Evolutionary conservation across 768 basidiomycete genomes (phyloP).

Genomic region (Leccinum imitatum): DNA sequence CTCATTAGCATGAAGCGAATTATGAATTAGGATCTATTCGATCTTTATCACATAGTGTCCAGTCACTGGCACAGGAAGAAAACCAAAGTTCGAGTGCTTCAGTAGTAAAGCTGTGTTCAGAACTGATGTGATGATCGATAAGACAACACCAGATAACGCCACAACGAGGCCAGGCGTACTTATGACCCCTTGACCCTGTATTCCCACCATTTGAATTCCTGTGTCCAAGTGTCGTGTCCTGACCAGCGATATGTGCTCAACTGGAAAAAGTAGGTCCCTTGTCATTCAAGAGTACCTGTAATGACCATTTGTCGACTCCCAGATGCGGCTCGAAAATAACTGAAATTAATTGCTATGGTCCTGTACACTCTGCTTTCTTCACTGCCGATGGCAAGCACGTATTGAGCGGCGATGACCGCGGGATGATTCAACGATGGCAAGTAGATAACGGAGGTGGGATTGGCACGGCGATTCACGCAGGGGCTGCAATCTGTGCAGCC

Average conservation of each 20-base stretch:
- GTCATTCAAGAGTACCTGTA: no score
- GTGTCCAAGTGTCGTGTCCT: neutral
- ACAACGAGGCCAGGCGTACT: no score
- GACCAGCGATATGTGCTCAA: neutral
- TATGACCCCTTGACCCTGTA: no score
- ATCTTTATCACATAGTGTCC: no score
- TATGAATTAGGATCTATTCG: no score
- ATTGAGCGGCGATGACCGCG: neutral
- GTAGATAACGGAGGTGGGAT: neutral
- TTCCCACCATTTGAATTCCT: no score
- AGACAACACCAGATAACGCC: no score
- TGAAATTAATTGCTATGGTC: neutral
- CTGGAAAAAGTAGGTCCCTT: neutral
- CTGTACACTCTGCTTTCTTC: neutral
- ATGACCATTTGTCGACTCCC: neutral
- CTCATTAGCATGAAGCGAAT: no score
- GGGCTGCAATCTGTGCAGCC: neutral
- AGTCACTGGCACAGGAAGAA: no score
- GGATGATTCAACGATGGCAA: neutral
- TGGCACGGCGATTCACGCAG: neutral
- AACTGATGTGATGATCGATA: no score
- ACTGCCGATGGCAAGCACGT: neutral
- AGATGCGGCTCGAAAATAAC: neutral
- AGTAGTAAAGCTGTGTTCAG: no score
- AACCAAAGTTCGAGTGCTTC: no score